Percentiles rank a stretch among this genome's conserved stretches.
These are phyloP conservation scores for Dentipellis fragilis DNA, from an alignment of 768 basidiomycete species.

Conservation along the genomic window DNA sequence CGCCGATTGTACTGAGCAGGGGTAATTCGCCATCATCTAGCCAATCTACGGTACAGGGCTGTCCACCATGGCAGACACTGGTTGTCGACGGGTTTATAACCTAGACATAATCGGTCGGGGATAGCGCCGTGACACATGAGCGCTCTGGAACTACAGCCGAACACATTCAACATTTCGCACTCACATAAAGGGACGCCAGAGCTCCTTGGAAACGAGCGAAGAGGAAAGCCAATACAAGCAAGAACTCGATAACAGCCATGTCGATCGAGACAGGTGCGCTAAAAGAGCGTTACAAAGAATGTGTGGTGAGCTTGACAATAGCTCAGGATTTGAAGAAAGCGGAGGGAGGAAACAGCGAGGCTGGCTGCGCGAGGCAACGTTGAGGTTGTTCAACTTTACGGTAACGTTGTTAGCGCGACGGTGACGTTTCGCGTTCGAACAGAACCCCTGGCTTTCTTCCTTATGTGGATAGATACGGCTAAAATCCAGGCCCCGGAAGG, in stretches of 20 bases:
- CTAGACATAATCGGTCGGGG: neutral
- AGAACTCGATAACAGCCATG: neutral
- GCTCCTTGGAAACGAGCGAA: neutral
- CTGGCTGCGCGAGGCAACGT: too few relatives aligned
- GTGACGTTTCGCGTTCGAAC: too few relatives aligned
- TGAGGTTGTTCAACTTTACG: too few relatives aligned
- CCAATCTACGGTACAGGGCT: constrained; percentile 49
- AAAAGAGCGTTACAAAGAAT: neutral
- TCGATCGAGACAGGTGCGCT: neutral
- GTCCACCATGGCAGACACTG: constrained; percentile 36
- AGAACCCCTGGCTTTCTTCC: too few relatives aligned
- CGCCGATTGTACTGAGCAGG: constrained; percentile 37
- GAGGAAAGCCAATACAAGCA: constrained; percentile 1
- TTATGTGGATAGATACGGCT: too few relatives aligned
- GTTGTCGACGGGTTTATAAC: neutral
- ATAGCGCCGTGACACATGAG: neutral
- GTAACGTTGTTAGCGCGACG: too few relatives aligned
- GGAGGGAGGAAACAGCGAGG: too few relatives aligned
- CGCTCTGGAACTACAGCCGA: neutral
- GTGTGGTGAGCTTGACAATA: neutral
- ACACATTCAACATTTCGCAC: neutral
- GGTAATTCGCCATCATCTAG: constrained; percentile 51
- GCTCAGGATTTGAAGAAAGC: too few relatives aligned
- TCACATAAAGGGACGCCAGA: constrained; percentile 7
- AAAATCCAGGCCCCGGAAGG: too few relatives aligned